Base-by-base conservation (phyloP, 2,329 filamentous ascomycete genomes). In the Penicillium verrucosum region DNA sequence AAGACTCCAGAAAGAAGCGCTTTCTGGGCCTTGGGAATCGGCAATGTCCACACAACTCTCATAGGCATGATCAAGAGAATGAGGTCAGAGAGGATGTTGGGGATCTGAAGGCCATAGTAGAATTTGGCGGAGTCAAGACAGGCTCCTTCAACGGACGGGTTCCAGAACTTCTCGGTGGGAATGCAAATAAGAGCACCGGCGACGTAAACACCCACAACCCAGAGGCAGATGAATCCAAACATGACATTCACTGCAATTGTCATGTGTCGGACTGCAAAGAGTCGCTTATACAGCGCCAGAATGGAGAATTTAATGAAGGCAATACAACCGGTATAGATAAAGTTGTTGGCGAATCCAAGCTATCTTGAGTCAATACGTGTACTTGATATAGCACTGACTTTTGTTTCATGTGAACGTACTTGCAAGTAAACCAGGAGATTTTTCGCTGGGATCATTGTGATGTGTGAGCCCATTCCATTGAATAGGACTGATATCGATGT, bases 21-120 rank as follows among this genome's bases (percentile, higher is more conserved):
- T 12, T 65, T 65, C 42, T 71, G 67, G 1, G 55, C 45, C 18
- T 62, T 68, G 1, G 66, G 40, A 18, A 70, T 65, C 0, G 65
- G 66, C 9, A 71, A 53, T 4, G 56, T 46, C 65, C 68, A 68
- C 5, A 71, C 67, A 5, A 67, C 55, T 23, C 56, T 60, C 48
- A 70, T 54, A 0, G 69, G 69, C 63, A 71, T 66, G 2, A 65
- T 21, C 9, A 71, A 57, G 8, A 71, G 54, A 11, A 70, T 59
- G 2, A 64, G n/a, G 40, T 71, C 69, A 0, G 68, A 64, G 21
- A 70, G 14, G 16, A 71, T 71, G 37, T 71, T 71, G 2, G 69
- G 69, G 18, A 71, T 65, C 29, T 70, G 67, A 29, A 61, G 49
- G 25, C 60, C 69, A n/a, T 69, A 69, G 43, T 68, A 68, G 46